Percentiles rank a stretch among this genome's conserved stretches.
phyloP scores from a whole-genome alignment of 257 asterid species.

The Buddleja alternifolia region DNA sequence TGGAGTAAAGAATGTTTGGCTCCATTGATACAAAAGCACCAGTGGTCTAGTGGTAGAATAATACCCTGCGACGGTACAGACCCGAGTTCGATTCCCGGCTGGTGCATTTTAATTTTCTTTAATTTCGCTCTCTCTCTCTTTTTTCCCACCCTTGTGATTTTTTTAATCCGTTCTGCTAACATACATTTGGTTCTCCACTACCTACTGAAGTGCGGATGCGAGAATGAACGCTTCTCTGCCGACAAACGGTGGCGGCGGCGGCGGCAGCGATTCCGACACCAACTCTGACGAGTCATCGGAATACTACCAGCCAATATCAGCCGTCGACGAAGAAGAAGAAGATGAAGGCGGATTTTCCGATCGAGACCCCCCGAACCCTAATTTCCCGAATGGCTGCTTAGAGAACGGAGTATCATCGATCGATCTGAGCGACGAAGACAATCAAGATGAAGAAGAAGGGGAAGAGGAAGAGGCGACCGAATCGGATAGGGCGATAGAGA shows the following conservation, averaged over 20 bases:
- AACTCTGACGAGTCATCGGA: constrained; percentile 57
- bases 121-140: neutral
- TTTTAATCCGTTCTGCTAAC: neutral
- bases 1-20: too few species aligned
- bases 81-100: constrained; percentile 75
- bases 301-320: constrained; percentile 71
- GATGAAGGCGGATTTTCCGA: constrained; percentile 37
- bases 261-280: constrained; percentile 68
- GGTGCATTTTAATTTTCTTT: constrained; percentile 42
- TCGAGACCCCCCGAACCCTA: constrained; percentile 31
- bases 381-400: constrained; percentile 59
- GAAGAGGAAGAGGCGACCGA: constrained; percentile 51
- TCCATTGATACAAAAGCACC: constrained; percentile 36
- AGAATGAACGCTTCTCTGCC: constrained; percentile 40
- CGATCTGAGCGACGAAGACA: constrained; percentile 57
- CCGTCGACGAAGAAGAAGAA: constrained; percentile 38
- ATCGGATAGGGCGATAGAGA: constrained; percentile 50
- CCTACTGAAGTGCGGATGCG: neutral
- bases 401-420: constrained; percentile 61
- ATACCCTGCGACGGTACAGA: constrained; percentile 75
- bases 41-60: constrained; percentile 62
- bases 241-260: constrained; percentile 46
- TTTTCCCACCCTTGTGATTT: neutral
- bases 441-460: constrained; percentile 36
- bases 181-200: neutral